Conservation (phyloP, 768 basidiomycete species). For the Lactarius sanguifluus region DNA sequence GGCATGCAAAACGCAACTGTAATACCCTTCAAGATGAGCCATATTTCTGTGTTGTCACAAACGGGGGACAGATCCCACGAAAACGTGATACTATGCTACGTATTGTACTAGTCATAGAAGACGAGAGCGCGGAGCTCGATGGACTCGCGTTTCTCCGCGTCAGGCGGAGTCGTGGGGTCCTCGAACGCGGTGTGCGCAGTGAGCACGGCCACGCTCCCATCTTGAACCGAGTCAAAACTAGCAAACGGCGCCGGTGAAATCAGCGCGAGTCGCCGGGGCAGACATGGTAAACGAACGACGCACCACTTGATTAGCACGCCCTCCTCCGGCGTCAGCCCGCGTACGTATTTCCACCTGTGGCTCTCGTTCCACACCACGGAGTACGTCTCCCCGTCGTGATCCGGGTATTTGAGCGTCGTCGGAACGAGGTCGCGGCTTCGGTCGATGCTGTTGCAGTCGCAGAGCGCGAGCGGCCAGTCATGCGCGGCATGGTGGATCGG, state of each 20-base stretch:
- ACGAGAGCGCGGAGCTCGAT: conserved; percentile 64
- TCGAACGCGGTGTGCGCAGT: conserved; percentile 65
- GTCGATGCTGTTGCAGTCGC: conserved; percentile 48
- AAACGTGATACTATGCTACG: neutral
- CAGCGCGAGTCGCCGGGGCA: neutral
- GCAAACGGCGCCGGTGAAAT: conserved; percentile 9
- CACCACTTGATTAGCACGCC: conserved; percentile 52
- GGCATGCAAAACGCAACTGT: too few species aligned
- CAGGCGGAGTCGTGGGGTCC: conserved; percentile 53
- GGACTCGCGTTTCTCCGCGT: conserved; percentile 51
- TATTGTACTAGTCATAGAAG: conserved; percentile 48
- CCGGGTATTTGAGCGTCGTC: conserved; percentile 42
- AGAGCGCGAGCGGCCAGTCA: conserved; percentile 51
- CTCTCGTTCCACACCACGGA: conserved; percentile 40
- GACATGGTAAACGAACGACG: neutral
- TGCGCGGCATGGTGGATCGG: conserved; percentile 46
- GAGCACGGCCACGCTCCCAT: conserved; percentile 50
- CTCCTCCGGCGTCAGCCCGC: conserved; percentile 47
- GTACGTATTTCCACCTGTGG: conserved; percentile 49
- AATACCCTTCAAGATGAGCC: too few species aligned
- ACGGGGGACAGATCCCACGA: neutral
- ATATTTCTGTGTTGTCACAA: neutral
- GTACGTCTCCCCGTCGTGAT: conserved; percentile 47
- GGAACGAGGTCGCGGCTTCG: conserved; percentile 40
- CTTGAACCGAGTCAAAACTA: conserved; percentile 39